phyloP scores from a whole-genome alignment of 2,329 filamentous ascomycete species.

The Scleromitrula shiraiana region DNA sequence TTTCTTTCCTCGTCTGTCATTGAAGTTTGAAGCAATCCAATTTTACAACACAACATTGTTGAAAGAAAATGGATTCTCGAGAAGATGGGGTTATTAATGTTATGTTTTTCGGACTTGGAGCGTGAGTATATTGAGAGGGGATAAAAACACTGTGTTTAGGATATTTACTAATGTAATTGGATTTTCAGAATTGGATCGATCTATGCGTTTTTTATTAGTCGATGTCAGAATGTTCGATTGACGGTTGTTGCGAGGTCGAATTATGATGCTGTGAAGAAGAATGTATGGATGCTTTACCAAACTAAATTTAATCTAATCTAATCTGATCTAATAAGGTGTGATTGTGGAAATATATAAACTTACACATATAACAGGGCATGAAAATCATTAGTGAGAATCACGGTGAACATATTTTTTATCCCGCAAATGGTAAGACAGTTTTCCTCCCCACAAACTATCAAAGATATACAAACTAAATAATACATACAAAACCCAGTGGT shows the following conservation, averaged over 20 bases:
- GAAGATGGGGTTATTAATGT: background rate
- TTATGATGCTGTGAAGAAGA: slow-evolving; percentile 43
- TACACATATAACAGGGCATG: slow-evolving; percentile 33
- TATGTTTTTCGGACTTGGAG: slow-evolving; percentile 4
- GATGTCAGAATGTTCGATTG: slow-evolving; percentile 38
- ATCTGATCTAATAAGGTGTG: too few relatives aligned
- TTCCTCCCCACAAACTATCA: too few relatives aligned
- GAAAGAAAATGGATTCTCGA: background rate
- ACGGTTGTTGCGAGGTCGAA: slow-evolving; percentile 56
- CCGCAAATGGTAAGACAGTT: slow-evolving; percentile 34
- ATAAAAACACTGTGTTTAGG: background rate
- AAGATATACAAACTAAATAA: too few relatives aligned
- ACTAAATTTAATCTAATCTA: too few relatives aligned
- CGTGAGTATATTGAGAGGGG: background rate
- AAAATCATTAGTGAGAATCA: slow-evolving; percentile 46
- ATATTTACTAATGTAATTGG: too few relatives aligned
- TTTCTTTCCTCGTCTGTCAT: too few relatives aligned
- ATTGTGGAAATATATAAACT: too few relatives aligned
- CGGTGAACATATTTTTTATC: slow-evolving; percentile 43
- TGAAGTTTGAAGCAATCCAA: background rate
- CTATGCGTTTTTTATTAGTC: slow-evolving; percentile 46
- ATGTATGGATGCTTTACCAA: slow-evolving; percentile 34
- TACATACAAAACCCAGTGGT: slow-evolving; percentile 32
- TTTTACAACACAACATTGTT: background rate
- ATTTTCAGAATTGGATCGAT: slow-evolving; percentile 45